A percentile compares a stretch with the other conserved stretches of the same genome.
Conservation (phyloP, 192 early-diverging fungal genomes). For the Coemansia sp. region DNA sequence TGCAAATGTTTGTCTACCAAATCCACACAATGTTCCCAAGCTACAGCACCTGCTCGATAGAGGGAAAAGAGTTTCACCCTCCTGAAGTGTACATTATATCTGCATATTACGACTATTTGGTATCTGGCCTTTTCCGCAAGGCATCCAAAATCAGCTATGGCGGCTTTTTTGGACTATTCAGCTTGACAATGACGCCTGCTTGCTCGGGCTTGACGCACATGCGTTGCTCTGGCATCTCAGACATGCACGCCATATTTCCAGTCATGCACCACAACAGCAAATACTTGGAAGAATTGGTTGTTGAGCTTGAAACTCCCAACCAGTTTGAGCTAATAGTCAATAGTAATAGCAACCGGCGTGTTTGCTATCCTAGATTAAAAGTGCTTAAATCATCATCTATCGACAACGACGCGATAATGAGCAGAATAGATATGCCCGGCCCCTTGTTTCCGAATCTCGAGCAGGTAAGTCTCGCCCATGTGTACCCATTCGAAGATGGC, state of each 20-base stretch:
- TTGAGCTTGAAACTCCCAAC: neutral
- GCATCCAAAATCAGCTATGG: neutral
- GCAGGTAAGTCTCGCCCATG: neutral
- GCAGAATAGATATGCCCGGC: neutral
- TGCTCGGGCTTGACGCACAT: neutral
- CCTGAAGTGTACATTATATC: neutral
- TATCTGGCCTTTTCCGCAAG: neutral
- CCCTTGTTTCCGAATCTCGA: neutral
- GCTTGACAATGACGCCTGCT: neutral
- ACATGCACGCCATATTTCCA: neutral
- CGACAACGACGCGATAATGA: neutral
- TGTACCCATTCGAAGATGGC: constrained; percentile 1
- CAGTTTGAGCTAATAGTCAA: neutral
- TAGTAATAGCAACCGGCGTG: neutral
- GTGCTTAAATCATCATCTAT: neutral
- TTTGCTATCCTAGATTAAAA: neutral
- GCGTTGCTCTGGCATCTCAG: neutral
- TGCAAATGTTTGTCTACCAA: neutral
- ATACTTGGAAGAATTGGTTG: neutral
- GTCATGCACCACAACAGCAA: neutral
- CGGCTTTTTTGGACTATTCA: neutral
- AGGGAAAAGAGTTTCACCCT: neutral
- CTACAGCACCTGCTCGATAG: neutral
- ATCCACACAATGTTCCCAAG: neutral
- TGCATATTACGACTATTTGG: neutral